phyloP scores from a whole-genome alignment of 2,329 filamentous ascomycete genomes.

The Bipolaris sorokiniana region DNA sequence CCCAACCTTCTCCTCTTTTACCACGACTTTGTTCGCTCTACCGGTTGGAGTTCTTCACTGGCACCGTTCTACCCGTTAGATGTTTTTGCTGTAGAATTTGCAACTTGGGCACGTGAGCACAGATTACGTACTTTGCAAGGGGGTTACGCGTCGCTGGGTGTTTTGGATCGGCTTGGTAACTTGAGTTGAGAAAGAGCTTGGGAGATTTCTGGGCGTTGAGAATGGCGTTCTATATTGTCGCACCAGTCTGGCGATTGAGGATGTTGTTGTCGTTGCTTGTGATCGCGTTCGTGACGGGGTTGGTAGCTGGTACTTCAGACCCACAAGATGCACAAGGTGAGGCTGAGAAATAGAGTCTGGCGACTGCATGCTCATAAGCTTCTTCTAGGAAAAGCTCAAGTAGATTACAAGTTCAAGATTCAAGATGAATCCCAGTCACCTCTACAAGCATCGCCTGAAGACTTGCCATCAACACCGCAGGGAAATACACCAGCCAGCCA shows the following conservation, averaged over 20 bases:
- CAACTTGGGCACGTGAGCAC: constrained; percentile 14
- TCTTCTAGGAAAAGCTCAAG: background rate
- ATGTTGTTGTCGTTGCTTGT: constrained; percentile 9
- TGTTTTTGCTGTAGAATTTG: constrained; percentile 17
- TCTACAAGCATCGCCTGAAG: background rate
- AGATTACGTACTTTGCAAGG: constrained; percentile 11
- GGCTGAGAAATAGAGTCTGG: background rate
- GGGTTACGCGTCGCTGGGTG: constrained; percentile 1
- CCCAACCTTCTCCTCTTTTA: constrained; percentile 16
- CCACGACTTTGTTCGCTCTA: constrained; percentile 10
- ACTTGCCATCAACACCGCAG: background rate
- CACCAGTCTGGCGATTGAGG: constrained; percentile 10
- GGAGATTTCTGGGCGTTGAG: background rate
- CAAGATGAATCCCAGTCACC: constrained; percentile 18
- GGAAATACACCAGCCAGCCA: background rate
- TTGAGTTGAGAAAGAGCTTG: background rate
- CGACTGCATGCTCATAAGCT: too few relatives aligned
- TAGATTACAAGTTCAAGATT: constrained; percentile 21
- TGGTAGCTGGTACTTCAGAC: constrained; percentile 8
- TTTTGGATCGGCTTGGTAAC: background rate
- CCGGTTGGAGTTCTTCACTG: constrained; percentile 9
- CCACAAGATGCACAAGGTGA: constrained; percentile 15
- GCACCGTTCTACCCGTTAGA: constrained; percentile 9
- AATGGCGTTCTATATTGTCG: constrained; percentile 9
- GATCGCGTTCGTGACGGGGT: constrained; percentile 9